Evolutionary conservation across 192 early-diverging fungal genomes (phyloP), one percentile per base, ranked within the genome.

Genomic region (Coemansia sp.): DNA sequence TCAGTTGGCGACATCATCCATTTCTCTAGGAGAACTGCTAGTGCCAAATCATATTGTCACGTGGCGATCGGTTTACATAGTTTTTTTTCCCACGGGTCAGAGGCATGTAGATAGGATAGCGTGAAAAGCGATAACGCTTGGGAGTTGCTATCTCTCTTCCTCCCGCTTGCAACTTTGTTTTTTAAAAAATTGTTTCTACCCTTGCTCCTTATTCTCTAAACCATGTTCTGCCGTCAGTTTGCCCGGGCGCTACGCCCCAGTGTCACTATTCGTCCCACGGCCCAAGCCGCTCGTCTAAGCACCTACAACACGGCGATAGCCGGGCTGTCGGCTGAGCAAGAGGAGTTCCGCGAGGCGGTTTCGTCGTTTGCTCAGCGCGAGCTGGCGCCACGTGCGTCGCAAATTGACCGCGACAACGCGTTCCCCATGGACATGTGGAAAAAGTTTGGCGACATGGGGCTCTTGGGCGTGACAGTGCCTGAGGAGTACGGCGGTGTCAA

Each of bases 351-450:
- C 23, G 67, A 85, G 56, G 85, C 88, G 6, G 92, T 95, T 0
- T 74, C 86, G 28, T 77, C 80, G 2, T 98, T 94, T 85, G 88
- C 86, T 20, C 85, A 93, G 50, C 86, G 84, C 45, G 95, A 98
- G 67, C 83, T 98, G 23, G 86, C 90, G 0, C 90, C 90, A 2
- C 84, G 93, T 7, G 95, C 95, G 6, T 71, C 63, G 5, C 76
- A 86, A 48, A 94, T 98, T 42, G 95, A 98, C 84, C 85, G 86
- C 60, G 77, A 82, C n/a, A 96, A 96, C 67, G 74, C 76, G 13
- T 98, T 98, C 69, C 94, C 94, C 2, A 91, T 88, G 90, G 93
- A 95, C 67, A 95, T 96, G 94, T 98, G 95, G 95, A 88, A 89
- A 71, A 95, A 95, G 76, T 91, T 98, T 70, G 95, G 95, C 55